Conservation (phyloP, 345 rosid species). For the Geranium brycei region DNA sequence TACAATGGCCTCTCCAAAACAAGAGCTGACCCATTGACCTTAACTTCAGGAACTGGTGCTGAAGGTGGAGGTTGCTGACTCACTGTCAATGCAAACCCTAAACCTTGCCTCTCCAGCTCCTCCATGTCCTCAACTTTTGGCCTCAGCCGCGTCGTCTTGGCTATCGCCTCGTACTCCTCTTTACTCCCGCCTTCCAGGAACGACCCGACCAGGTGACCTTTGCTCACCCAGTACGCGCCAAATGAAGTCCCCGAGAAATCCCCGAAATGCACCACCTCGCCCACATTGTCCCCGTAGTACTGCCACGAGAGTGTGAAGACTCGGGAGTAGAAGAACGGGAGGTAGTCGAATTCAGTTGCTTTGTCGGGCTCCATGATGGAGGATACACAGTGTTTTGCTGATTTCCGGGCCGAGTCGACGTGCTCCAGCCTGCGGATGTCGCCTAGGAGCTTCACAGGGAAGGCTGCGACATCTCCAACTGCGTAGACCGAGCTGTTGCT, state of each 20-base stretch:
- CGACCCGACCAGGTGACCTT: slow-evolving; percentile 71
- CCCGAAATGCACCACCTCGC: slow-evolving; percentile 81
- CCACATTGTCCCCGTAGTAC: slow-evolving; percentile 76
- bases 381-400: slow-evolving; percentile 68
- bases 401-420: slow-evolving; percentile 77
- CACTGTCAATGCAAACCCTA: slow-evolving; percentile 46
- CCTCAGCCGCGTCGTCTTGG: slow-evolving; percentile 52
- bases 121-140: slow-evolving; percentile 41
- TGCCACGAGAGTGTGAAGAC: slow-evolving; percentile 83
- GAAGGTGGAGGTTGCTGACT: slow-evolving; percentile 23
- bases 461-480: slow-evolving; percentile 83
- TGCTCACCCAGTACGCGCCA: slow-evolving; percentile 85
- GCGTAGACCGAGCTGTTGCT: slow-evolving; percentile 81
- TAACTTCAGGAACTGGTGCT: slow-evolving; percentile 13
- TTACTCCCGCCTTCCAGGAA: slow-evolving; percentile 92
- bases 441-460: slow-evolving; percentile 67
- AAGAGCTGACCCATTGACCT: slow-evolving; percentile 20
- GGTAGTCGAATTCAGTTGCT: slow-evolving; percentile 57
- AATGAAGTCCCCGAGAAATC: slow-evolving; percentile 52
- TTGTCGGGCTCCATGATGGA: slow-evolving; percentile 68
- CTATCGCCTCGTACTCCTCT: slow-evolving; percentile 80
- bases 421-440: slow-evolving; percentile 92
- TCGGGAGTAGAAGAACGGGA: slow-evolving; percentile 91
- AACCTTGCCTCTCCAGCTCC: slow-evolving; percentile 53
- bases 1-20: slow-evolving; percentile 36